Base-by-base conservation (phyloP, 371 early-diverging fungal species). In the Batrachochytrium dendrobatidis region DNA sequence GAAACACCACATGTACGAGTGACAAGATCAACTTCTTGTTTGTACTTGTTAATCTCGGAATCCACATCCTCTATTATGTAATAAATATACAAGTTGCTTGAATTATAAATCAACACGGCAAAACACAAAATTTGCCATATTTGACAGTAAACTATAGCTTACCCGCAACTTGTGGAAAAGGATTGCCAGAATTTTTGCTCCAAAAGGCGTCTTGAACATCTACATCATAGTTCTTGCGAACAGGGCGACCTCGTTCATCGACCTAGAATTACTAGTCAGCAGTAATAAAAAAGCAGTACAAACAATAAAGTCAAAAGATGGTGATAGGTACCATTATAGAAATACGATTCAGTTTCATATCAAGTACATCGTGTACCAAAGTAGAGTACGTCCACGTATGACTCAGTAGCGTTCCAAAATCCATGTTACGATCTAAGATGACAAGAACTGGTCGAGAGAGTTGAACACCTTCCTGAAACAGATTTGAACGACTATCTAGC, bases 351-450 rank as follows among this genome's bases (percentile, higher is more conserved):
- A 95, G 79, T 48, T 88, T 83, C 84, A 98, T 82, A 34, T 88
- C 87, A 31, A 98, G 82, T 3, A 99, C 81, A 71, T 99, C 99
- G 69, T 96, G 93, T 17, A 99, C 86, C 24, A 99, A 80, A 1
- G 97, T 89, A 61, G 92, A 88, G 67, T 99, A 99, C 0, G 95
- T 95, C 98, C 99, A 98, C 2, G 94, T 88, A 73, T 99, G 99
- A 58, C 82, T 83, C 58, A 99, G 75, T 85, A 99, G 92, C 18
- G 94, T 86, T 18, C 87, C 81, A 53, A 99, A 67, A 77, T 99
- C 99, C 77, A 95, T 77, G 65, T 91, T 91, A 60, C 99, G 81
- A 60, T 98, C 98, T 51, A 99, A 71, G 22, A 99, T 66, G 20
- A 99, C 82, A 53, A 99, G 79, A 3, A 95, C 90, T 79, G 80